A percentile compares a stretch with the other conserved stretches of the same genome.
Conservation (phyloP, 345 rosid species). For the Psidium guajava region DNA sequence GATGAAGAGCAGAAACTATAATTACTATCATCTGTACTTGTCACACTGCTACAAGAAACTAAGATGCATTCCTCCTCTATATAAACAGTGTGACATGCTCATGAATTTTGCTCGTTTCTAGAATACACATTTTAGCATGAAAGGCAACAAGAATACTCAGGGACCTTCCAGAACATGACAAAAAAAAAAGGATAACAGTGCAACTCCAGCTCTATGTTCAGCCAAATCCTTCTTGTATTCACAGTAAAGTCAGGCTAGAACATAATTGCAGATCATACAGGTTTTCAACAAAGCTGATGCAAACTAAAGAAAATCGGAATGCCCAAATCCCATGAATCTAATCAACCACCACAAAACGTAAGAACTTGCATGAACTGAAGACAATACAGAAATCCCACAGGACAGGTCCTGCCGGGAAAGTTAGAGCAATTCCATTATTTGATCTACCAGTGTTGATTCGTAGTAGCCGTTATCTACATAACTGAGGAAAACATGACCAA, state of each 20-base stretch:
- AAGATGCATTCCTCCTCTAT: neutral
- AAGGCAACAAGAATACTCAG: neutral
- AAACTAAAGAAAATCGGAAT: neutral
- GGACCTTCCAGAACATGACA: neutral
- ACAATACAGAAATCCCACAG: neutral
- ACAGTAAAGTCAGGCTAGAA: neutral
- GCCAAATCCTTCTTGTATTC: neutral
- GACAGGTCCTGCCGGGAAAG: neutral
- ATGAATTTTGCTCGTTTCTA: neutral
- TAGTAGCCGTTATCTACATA: constrained; percentile 24
- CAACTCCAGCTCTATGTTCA: neutral
- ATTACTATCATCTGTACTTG: neutral
- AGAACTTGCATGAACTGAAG: neutral
- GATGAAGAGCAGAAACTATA: neutral
- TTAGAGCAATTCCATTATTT: constrained; percentile 13
- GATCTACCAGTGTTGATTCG: neutral
- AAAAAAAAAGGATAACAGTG: neutral
- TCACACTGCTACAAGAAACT: neutral
- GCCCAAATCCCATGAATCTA: neutral
- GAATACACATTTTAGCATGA: neutral
- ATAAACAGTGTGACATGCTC: neutral
- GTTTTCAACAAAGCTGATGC: neutral
- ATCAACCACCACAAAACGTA: neutral
- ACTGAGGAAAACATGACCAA: constrained; percentile 5
- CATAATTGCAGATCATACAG: neutral